Base-by-base conservation (phyloP, 441 rosid species). In the Gossypium schwendimanii region DNA sequence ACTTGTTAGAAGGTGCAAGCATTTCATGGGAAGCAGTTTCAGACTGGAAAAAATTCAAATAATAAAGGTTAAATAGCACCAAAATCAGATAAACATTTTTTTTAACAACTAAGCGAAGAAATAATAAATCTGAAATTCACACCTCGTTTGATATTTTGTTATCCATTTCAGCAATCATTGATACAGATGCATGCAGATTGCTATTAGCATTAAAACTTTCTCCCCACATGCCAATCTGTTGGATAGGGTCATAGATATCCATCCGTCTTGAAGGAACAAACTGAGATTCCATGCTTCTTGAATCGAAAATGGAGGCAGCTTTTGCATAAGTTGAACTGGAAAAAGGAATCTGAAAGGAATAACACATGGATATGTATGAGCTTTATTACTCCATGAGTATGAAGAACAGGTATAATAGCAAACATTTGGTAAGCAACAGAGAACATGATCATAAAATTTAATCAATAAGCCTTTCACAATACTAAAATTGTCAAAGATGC, bases 181-280 rank as follows among this genome's bases (percentile, higher is more conserved):
- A 79, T 69, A 78, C 76, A 61, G 89, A 77, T 14, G 84, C 61
- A 79, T 74, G 80, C 47, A 82, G 84, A 87, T 79, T 85, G 70
- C 82, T 91, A 76, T 81, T 81, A 71, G 77, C 78, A 80, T 79
- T 89, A 68, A 85, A 92, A 63, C 63, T 85, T 74, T 90, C 97
- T 73, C 81, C 96, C 99, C 99, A 93, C 87, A 88, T 86, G 74
- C 90, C 84, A 50, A 90, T 79, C 76, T 87, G 98, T 79, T 87
- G 90, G 63, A 89, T 80, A 62, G 87, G 86, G 62, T 91, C 97
- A 80, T 95, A 91, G 17, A 93, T 80, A 17, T 83, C 90, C 86
- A 91, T 86, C 80, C 91, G 82, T 81, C 87, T 86, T 36, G 91
- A 73, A 12, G 88, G 71, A 39, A 89, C 89, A 77, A 93, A 91